A percentile compares a stretch with the other conserved stretches of the same genome.
phyloP scores from a whole-genome alignment of 345 rosid species.

The Triadica sebifera region DNA sequence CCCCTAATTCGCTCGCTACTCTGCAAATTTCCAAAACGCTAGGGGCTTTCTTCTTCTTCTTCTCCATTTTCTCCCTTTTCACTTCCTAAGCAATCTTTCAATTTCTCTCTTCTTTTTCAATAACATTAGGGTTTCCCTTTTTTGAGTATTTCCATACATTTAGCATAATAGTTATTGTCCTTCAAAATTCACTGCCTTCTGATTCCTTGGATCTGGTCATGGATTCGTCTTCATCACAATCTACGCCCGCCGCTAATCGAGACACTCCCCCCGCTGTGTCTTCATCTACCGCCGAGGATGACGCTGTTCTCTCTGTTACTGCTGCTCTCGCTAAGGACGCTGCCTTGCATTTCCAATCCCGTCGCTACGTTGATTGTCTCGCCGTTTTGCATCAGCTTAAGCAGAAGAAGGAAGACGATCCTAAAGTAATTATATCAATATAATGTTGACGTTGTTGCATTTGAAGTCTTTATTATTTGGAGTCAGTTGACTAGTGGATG shows the following conservation, averaged over 20 bases:
- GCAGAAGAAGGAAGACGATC: constrained; percentile 68
- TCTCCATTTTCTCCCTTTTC: neutral
- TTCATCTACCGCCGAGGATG: constrained; percentile 20
- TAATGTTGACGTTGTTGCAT: neutral
- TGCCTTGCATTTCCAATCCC: constrained; percentile 61
- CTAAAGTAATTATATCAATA: constrained; percentile 47
- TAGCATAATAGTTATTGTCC: neutral
- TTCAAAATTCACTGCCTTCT: neutral
- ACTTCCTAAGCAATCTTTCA: neutral
- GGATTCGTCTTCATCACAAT: constrained; percentile 27
- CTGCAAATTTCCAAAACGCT: constrained; percentile 11
- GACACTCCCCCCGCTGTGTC: constrained; percentile 9
- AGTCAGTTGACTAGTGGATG: constrained; percentile 1
- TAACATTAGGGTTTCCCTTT: constrained; percentile 9
- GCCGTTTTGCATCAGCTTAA: constrained; percentile 60
- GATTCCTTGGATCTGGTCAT: constrained; percentile 27
- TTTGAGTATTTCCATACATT: constrained; percentile 1
- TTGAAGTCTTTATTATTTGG: neutral
- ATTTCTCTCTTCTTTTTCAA: neutral
- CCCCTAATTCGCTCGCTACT: no score
- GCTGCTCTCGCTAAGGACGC: constrained; percentile 77
- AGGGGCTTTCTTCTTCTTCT: neutral
- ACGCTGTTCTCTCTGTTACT: constrained; percentile 22
- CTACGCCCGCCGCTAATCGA: constrained; percentile 14
- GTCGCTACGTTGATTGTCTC: constrained; percentile 68